phyloP scores from a whole-genome alignment of 768 basidiomycete species.

The Termitomyces titanicus region DNA sequence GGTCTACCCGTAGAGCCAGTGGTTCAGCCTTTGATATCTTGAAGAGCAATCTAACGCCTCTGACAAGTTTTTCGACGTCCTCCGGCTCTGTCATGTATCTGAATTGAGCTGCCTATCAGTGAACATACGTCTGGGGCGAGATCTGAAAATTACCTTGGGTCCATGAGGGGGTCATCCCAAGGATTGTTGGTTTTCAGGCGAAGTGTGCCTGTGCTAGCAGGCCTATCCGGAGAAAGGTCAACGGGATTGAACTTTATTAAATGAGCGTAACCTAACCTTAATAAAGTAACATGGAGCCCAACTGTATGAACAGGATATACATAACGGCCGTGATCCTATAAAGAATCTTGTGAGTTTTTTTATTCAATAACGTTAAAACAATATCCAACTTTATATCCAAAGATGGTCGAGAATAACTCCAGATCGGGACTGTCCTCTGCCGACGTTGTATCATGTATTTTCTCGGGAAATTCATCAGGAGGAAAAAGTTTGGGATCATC shows the following conservation, averaged over 20 bases:
- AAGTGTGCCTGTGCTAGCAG: conserved; percentile 38
- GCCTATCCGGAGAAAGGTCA: conserved; percentile 24
- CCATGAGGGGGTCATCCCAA: conserved; percentile 39
- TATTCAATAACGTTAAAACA: not conserved
- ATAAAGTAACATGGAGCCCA: conserved; percentile 37
- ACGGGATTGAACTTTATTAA: not conserved
- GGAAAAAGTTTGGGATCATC: conserved; percentile 50
- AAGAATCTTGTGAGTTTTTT: not conserved
- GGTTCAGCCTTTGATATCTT: conserved; percentile 38
- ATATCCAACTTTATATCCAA: conserved; percentile 36
- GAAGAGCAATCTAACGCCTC: conserved; percentile 35
- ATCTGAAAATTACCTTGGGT: conserved; percentile 35
- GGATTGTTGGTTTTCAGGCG: conserved; percentile 37
- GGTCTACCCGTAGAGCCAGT: conserved; percentile 34
- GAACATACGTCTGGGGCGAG: not conserved
- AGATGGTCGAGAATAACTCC: conserved; percentile 40
- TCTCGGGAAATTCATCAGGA: conserved; percentile 27
- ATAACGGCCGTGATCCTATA: conserved; percentile 32
- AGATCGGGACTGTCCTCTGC: conserved; percentile 44
- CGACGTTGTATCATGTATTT: conserved; percentile 42
- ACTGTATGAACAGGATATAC: conserved; percentile 35
- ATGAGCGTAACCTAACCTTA: conserved; percentile 29
- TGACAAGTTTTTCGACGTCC: conserved; percentile 39
- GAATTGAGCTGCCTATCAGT: not conserved
- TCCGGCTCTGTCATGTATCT: conserved; percentile 40